phyloP scores from a whole-genome alignment of 805 yeast genomes.

The Saccharomycopsis malanga region DNA sequence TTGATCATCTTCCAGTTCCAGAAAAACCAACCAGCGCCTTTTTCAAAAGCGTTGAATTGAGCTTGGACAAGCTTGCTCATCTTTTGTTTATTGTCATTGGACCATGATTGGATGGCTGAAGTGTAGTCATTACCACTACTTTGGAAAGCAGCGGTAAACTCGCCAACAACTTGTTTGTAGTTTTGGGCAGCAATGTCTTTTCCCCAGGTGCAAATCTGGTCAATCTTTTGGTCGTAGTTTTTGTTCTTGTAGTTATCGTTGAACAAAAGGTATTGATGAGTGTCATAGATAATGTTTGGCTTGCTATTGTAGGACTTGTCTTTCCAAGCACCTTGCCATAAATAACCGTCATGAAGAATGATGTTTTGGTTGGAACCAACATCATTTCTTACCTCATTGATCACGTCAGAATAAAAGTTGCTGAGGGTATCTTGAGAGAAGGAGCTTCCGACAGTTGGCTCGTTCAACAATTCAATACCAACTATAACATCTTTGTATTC shows the following conservation, averaged over 20 bases:
- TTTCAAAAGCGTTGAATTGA: slow-evolving; percentile 47
- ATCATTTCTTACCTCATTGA: slow-evolving; percentile 50
- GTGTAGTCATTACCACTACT: slow-evolving; percentile 48
- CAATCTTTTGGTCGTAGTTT: slow-evolving; percentile 54
- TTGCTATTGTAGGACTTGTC: slow-evolving; percentile 29
- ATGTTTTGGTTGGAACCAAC: slow-evolving; percentile 46
- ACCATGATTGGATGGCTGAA: slow-evolving; percentile 34
- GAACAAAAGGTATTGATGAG: slow-evolving; percentile 29
- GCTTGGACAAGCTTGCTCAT: slow-evolving; percentile 52
- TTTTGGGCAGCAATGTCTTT: slow-evolving; percentile 37
- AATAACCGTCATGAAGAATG: slow-evolving; percentile 63
- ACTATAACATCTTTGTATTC: slow-evolving; percentile 48
- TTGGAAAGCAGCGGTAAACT: slow-evolving; percentile 66
- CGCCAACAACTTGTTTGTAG: slow-evolving; percentile 54
- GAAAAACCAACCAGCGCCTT: slow-evolving; percentile 58
- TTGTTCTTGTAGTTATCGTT: slow-evolving; percentile 62
- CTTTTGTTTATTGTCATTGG: slow-evolving; percentile 33
- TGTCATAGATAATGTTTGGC: slow-evolving; percentile 59
- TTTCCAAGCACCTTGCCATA: slow-evolving; percentile 49
- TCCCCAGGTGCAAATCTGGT: slow-evolving; percentile 48
- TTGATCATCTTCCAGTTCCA: slow-evolving; percentile 68
- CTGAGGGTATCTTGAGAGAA: slow-evolving; percentile 46
- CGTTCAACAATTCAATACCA: slow-evolving; percentile 67
- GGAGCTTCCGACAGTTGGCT: slow-evolving; percentile 55
- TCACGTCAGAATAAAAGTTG: slow-evolving; percentile 56